Evolutionary conservation across 2,329 filamentous ascomycete species (phyloP).

Genomic region (Phyllosticta citrichinensis): DNA sequence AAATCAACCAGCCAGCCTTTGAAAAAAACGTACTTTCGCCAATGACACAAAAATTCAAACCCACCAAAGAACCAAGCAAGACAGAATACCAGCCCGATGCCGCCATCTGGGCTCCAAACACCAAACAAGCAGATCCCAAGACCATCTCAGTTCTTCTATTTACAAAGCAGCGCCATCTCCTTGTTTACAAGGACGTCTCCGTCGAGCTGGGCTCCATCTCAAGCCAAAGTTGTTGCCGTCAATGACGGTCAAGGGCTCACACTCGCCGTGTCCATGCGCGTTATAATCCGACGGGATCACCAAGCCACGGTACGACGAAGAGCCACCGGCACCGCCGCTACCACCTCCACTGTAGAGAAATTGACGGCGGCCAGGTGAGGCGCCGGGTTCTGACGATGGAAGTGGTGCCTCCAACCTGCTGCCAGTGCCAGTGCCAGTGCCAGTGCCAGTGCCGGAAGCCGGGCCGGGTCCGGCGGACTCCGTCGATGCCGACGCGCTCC

Average conservation of each 20-base stretch:
- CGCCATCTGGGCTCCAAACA: too few species aligned
- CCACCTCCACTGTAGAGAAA: too few species aligned
- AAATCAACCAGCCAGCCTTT: too few species aligned
- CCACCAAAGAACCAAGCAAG: too few species aligned
- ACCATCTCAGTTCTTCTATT: background rate
- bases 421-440: too few species aligned
- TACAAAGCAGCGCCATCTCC: background rate
- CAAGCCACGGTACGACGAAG: background rate
- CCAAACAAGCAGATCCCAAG: too few species aligned
- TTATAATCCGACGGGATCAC: background rate
- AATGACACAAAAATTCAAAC: background rate
- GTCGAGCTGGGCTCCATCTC: background rate
- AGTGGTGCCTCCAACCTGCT: too few species aligned
- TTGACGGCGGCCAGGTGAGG: too few species aligned
- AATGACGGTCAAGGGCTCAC: background rate
- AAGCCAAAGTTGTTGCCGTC: background rate
- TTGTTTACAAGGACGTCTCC: background rate
- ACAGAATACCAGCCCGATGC: too few species aligned
- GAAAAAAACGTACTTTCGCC: too few species aligned
- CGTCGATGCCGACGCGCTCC: conserved; percentile 5
- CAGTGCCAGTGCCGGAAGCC: background rate
- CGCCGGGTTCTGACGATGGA: too few species aligned
- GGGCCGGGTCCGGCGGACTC: background rate
- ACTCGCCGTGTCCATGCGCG: background rate
- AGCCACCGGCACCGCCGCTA: background rate